These are phyloP conservation scores for barley (Hordeum vulgare) DNA, from an alignment of 176 grass and related monocot species.

Conservation along the genomic window DNA sequence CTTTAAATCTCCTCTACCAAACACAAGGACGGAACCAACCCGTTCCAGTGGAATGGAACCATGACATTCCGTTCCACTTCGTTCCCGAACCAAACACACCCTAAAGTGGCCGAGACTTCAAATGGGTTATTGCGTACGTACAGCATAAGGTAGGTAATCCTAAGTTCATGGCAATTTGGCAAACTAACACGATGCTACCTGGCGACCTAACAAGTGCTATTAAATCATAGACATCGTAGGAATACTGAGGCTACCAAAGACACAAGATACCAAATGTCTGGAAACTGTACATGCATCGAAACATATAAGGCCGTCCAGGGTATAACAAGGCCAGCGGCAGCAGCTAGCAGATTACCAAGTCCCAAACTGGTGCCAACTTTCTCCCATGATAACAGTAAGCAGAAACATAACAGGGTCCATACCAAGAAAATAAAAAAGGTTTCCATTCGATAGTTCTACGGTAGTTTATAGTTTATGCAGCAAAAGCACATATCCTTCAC, in stretches of 20 bases:
- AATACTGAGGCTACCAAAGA: not conserved
- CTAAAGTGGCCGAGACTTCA: too few relatives aligned
- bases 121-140: too few relatives aligned
- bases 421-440: not conserved
- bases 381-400: not conserved
- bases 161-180: too few relatives aligned
- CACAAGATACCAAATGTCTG: not conserved
- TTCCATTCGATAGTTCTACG: not conserved
- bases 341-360: not conserved
- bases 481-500: constrained; percentile 14
- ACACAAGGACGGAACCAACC: too few relatives aligned
- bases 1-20: too few relatives aligned
- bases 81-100: too few relatives aligned
- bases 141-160: too few relatives aligned
- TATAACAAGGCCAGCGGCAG: not conserved
- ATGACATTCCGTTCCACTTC: too few relatives aligned
- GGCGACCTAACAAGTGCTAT: too few relatives aligned
- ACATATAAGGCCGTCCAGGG: not conserved
- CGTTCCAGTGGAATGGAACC: too few relatives aligned
- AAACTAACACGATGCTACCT: too few relatives aligned
- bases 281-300: constrained; percentile 28
- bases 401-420: not conserved
- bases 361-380: not conserved
- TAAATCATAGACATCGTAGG: too few relatives aligned
- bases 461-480: not conserved